These are phyloP conservation scores for Cucurbita ficifolia DNA, from an alignment of 306 rosid genomes.

Conservation along the genomic window DNA sequence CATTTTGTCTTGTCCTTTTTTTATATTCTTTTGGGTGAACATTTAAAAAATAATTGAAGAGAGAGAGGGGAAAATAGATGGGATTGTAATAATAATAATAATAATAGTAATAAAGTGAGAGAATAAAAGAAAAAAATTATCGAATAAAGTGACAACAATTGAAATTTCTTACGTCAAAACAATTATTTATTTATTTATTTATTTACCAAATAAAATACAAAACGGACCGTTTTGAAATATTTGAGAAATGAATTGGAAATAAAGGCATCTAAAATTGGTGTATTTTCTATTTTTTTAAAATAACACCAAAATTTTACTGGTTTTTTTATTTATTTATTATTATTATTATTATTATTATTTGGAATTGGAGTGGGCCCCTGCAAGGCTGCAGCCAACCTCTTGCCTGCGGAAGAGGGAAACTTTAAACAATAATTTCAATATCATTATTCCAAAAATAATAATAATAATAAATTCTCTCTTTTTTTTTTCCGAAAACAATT, in stretches of 20 bases:
- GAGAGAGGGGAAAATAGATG: background rate
- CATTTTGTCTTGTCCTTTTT: background rate
- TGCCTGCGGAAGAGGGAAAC: background rate
- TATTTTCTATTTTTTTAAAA: background rate
- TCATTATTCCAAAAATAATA: background rate
- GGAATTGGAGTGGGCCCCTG: background rate
- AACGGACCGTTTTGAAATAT: background rate
- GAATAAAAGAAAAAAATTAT: background rate
- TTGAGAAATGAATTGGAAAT: background rate
- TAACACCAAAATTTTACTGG: background rate
- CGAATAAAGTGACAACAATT: background rate
- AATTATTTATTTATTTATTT: background rate
- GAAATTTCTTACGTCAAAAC: background rate
- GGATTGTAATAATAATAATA: background rate
- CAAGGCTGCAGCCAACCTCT: background rate
- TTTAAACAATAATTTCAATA: background rate
- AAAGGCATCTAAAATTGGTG: background rate
- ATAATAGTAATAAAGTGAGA: background rate
- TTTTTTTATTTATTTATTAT: background rate
- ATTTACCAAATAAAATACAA: background rate
- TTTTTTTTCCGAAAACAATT: too few species aligned
- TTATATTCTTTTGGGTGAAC: background rate
- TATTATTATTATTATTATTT: background rate
- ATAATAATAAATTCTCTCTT: too few species aligned
- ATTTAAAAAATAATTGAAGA: background rate